Evolutionary conservation across 495 filamentous ascomycete species (phyloP).

Genomic region (Parathielavia hyrcaniae): DNA sequence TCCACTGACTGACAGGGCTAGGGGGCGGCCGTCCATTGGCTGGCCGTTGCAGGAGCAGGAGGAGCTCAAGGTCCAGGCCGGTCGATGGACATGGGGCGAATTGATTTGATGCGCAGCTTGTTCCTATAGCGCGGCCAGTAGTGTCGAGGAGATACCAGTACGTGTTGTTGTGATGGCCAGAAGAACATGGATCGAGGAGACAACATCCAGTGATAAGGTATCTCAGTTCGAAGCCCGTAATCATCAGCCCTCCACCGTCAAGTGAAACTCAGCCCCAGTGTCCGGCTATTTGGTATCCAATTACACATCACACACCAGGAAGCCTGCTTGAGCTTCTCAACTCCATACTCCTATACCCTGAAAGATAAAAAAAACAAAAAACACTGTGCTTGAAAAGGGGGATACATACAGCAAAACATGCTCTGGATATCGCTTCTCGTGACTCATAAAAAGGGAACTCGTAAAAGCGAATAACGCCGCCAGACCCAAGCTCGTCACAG

Average conservation of each 20-base stretch:
- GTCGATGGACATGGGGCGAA: not conserved
- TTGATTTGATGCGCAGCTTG: not conserved
- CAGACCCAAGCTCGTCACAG: not conserved
- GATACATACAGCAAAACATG: conserved; percentile 8
- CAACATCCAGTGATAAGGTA: not conserved
- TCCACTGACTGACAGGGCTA: not conserved
- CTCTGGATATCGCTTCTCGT: conserved; percentile 5
- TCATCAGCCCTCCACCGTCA: not conserved
- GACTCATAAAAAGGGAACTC: not conserved
- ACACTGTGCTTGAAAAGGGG: not conserved
- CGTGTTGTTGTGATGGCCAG: too few relatives aligned
- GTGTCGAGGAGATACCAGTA: too few relatives aligned
- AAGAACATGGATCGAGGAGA: too few relatives aligned
- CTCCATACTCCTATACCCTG: conserved; percentile 4
- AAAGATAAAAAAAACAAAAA: not conserved
- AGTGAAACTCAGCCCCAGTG: not conserved
- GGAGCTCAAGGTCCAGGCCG: conserved; percentile 9
- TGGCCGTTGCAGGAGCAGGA: not conserved
- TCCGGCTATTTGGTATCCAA: conserved; percentile 14
- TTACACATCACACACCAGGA: not conserved
- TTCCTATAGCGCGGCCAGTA: too few relatives aligned
- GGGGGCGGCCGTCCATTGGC: conserved; percentile 2
- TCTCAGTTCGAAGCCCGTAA: too few relatives aligned
- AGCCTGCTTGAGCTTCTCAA: not conserved
- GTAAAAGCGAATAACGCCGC: conserved; percentile 6